phyloP scores from a whole-genome alignment of 257 asterid species.

The Avicennia marina region DNA sequence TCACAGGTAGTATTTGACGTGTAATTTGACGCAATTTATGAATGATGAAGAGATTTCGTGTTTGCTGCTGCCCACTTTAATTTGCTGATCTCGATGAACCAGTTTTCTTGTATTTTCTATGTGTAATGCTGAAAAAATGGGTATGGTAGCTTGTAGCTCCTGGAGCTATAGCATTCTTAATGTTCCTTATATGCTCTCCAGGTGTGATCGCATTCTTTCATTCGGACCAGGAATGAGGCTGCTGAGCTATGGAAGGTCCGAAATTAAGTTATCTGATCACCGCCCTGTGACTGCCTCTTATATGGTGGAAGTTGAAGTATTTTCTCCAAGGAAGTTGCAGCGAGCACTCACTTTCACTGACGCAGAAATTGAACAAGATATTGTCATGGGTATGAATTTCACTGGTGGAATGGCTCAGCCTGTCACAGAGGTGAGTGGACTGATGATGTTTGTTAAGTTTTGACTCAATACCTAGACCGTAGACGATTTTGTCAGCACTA shows the following conservation, averaged over 20 bases:
- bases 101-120: too few relatives aligned
- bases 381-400: constrained; percentile 28
- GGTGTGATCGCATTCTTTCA: constrained; percentile 94
- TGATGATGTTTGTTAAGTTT: too few relatives aligned
- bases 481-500: too few relatives aligned
- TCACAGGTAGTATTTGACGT: background rate
- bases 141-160: too few relatives aligned
- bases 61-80: too few relatives aligned
- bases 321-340: constrained; percentile 75
- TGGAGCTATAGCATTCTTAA: too few relatives aligned
- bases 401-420: constrained; percentile 26
- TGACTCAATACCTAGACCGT: too few relatives aligned
- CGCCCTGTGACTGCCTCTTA: constrained; percentile 83
- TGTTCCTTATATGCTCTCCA: constrained; percentile 16
- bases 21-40: too few relatives aligned
- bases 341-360: constrained; percentile 83
- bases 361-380: constrained; percentile 74
- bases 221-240: constrained; percentile 76
- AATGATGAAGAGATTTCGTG: too few relatives aligned
- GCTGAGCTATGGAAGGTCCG: constrained; percentile 62
- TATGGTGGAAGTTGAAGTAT: constrained; percentile 81
- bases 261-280: constrained; percentile 79
- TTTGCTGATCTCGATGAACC: too few relatives aligned
- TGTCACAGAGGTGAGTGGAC: constrained; percentile 26
- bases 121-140: too few relatives aligned